Conservation (phyloP, 2,329 filamentous ascomycete genomes). For the Sordariomycetes sp. region DNA sequence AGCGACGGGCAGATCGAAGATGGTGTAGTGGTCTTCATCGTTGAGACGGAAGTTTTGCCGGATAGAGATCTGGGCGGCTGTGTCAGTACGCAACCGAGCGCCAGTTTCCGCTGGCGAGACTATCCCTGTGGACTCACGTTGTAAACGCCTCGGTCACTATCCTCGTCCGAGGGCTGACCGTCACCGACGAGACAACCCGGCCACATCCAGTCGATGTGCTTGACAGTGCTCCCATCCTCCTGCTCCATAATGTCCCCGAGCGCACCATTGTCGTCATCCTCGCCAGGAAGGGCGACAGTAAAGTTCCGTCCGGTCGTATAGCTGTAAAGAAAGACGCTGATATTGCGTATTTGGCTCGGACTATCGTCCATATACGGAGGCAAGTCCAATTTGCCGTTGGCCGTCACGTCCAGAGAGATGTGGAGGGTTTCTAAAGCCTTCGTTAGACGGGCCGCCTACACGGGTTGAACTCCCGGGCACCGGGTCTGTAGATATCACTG, state of each 20-base stretch:
- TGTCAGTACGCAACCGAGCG: background rate
- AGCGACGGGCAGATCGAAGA: conserved; percentile 59
- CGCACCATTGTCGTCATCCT: conserved; percentile 35
- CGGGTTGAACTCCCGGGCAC: background rate
- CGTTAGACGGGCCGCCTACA: conserved; percentile 4
- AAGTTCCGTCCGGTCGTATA: conserved; percentile 54
- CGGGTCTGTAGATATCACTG: background rate
- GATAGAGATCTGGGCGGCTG: conserved; percentile 46
- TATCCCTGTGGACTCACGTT: conserved; percentile 35
- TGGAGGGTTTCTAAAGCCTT: conserved; percentile 42
- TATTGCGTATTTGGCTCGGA: conserved; percentile 48
- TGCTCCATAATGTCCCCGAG: conserved; percentile 52
- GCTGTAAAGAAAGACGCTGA: conserved; percentile 58
- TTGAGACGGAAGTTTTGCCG: conserved; percentile 61
- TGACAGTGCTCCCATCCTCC: conserved; percentile 58
- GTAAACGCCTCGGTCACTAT: conserved; percentile 49
- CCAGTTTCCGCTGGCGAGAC: background rate
- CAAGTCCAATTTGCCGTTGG: conserved; percentile 51
- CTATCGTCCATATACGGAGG: conserved; percentile 43
- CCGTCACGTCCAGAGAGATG: conserved; percentile 56
- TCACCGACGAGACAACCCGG: conserved; percentile 57
- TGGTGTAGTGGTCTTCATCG: conserved; percentile 52
- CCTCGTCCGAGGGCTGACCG: conserved; percentile 30
- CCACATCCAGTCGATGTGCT: conserved; percentile 65
- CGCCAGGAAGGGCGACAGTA: conserved; percentile 55